phyloP scores from a whole-genome alignment of 2,329 filamentous ascomycete species.

The Bipolaris bicolor region DNA sequence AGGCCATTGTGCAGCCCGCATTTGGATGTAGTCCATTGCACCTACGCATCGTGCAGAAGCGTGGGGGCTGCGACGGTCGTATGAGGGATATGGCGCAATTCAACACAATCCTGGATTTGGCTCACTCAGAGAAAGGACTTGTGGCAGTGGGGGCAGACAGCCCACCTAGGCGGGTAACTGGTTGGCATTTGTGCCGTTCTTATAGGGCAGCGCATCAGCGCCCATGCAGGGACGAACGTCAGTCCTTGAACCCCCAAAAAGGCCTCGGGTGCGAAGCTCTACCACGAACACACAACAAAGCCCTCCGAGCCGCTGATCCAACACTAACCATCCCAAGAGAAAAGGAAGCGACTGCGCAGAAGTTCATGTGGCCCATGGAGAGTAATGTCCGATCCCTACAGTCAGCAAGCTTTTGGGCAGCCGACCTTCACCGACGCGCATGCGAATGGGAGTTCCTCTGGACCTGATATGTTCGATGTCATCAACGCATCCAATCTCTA shows the following conservation, averaged over 20 bases:
- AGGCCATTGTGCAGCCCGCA: neutral
- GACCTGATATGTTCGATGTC: conserved; percentile 44
- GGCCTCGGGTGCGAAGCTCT: conserved; percentile 21
- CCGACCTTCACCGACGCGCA: conserved; percentile 46
- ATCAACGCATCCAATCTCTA: conserved; percentile 39
- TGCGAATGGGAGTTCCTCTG: conserved; percentile 50
- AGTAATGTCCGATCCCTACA: conserved; percentile 45
- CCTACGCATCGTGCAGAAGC: conserved; percentile 29
- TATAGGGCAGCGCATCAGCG: conserved; percentile 39
- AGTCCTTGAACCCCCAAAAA: conserved; percentile 24
- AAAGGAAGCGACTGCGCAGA: conserved; percentile 13
- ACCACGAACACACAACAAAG: conserved; percentile 23
- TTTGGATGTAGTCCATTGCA: neutral
- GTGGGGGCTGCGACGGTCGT: conserved; percentile 23
- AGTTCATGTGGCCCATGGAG: conserved; percentile 43
- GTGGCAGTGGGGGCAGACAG: conserved; percentile 29
- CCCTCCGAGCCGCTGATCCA: conserved; percentile 2
- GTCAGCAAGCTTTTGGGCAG: conserved; percentile 43
- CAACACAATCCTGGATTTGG: conserved; percentile 22
- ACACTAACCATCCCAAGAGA: conserved; percentile 7
- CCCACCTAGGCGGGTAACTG: conserved; percentile 25
- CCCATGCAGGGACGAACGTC: conserved; percentile 31
- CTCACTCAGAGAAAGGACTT: conserved; percentile 19
- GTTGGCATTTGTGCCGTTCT: conserved; percentile 29
- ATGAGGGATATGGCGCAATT: conserved; percentile 32